Base-by-base conservation (phyloP, 257 asterid species). In the Mentha longifolia region DNA sequence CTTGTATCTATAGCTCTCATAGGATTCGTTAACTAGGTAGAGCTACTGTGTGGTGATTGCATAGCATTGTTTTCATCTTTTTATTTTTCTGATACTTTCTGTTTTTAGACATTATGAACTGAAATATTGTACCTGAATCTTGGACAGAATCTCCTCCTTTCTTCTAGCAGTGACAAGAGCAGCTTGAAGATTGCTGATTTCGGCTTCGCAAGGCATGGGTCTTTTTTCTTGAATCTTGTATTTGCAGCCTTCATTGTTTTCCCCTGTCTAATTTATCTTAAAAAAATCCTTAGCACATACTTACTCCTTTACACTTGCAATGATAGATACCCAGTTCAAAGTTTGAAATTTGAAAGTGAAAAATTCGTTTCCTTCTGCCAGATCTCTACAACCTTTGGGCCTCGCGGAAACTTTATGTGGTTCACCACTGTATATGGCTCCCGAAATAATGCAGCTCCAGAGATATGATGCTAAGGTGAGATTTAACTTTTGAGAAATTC, bases 351-450 rank as follows among this genome's bases (percentile, higher is more conserved):
- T 55, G 56, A 70, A 68, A 42, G 22, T 49, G 20, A 69, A 57
- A 61, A 76, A 70, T 64, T 33, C 47, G 28, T 71, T 73, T 79
- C 70, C 16, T 61, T 67, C 72, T 85, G 63, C 75, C 84, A 92
- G 98, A 85, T 88, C 91, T 68, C 78, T 92, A 80, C 90, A 88
- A 58, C 89, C 89, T 47, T 80, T 87, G 74, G 90, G 84, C 61
- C 96, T 88, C 66, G 98, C 97, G 14, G 96, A 88, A 76, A 92
- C 98, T 71, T 68, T 92, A 17, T 92, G 98, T 75, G 97, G 98
- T 78, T 92, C 98, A 43, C 98, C 98, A 25, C 77, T 92, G 52
- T 92, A 92, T 86, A 92, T 92, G 98, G 98, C 98, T 83, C 98
- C 97, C 19, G 98, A 92, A 80, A 85, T 92, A 79, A 88, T 92